phyloP scores from a whole-genome alignment of 2,329 filamentous ascomycete genomes.

The Calonectria fujianensis region DNA sequence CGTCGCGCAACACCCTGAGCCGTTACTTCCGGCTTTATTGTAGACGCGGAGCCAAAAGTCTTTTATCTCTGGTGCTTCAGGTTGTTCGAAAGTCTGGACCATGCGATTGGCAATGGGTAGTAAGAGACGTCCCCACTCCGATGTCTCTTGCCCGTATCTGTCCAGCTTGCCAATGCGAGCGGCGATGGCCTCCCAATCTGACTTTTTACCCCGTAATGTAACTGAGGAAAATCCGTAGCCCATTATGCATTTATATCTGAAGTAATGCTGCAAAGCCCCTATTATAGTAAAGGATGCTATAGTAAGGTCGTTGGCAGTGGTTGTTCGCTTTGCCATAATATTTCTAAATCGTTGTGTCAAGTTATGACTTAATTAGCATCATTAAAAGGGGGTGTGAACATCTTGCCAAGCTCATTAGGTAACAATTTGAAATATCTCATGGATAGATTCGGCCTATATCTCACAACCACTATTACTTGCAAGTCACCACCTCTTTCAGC shows the following conservation, averaged over 20 bases:
- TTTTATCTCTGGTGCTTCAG: neutral
- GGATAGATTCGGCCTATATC: neutral
- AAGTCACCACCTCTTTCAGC: neutral
- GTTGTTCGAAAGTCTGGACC: neutral
- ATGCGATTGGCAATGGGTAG: neutral
- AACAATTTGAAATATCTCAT: neutral
- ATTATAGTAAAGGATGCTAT: constrained; percentile 12
- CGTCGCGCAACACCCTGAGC: neutral
- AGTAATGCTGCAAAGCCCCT: neutral
- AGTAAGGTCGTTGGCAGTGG: neutral
- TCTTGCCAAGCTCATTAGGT: no score
- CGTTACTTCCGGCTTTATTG: neutral
- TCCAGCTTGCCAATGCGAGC: neutral
- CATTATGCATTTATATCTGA: neutral
- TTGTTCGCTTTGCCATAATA: neutral
- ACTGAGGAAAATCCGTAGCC: constrained; percentile 23
- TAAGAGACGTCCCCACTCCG: neutral
- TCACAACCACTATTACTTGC: neutral
- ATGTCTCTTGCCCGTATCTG: neutral
- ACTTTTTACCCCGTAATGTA: constrained; percentile 2
- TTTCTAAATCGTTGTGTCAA: no score
- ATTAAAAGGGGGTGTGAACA: no score
- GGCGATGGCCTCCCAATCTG: constrained; percentile 14
- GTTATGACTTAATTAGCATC: no score
- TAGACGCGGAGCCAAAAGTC: constrained; percentile 25